phyloP scores from a whole-genome alignment of 306 rosid species.

The Mimosa bimucronata region DNA sequence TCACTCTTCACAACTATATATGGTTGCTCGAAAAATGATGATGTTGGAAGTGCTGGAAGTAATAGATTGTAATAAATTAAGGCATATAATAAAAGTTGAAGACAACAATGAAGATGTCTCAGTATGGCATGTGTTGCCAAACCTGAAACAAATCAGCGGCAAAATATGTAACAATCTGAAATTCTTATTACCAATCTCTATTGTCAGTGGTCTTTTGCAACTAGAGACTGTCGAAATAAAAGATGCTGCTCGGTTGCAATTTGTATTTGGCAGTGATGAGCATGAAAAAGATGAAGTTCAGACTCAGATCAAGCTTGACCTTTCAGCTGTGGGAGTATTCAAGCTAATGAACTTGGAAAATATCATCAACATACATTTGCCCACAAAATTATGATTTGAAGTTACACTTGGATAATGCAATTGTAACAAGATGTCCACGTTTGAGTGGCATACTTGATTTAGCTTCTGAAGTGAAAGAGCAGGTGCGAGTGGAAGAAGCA shows the following conservation, averaged over 20 bases:
- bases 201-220: slow-evolving; percentile 1
- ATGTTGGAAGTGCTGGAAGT: background rate
- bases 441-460: too few species aligned
- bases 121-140: background rate
- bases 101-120: background rate
- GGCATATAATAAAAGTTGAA: background rate
- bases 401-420: background rate
- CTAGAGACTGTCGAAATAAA: background rate
- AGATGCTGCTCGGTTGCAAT: background rate
- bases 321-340: background rate
- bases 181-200: background rate
- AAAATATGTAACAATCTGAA: background rate
- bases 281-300: background rate
- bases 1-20: background rate
- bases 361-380: background rate
- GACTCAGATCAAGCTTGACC: background rate
- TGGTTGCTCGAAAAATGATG: background rate
- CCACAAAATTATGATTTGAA: background rate
- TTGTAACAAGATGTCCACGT: background rate
- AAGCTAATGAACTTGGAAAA: background rate
- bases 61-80: background rate
- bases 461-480: background rate
- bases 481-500: background rate
- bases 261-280: background rate
- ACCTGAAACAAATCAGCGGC: background rate